A percentile compares a stretch with the other conserved stretches of the same genome.
Conservation (phyloP, 116 monocot genomes). For the Trichopus zeylanicus region DNA sequence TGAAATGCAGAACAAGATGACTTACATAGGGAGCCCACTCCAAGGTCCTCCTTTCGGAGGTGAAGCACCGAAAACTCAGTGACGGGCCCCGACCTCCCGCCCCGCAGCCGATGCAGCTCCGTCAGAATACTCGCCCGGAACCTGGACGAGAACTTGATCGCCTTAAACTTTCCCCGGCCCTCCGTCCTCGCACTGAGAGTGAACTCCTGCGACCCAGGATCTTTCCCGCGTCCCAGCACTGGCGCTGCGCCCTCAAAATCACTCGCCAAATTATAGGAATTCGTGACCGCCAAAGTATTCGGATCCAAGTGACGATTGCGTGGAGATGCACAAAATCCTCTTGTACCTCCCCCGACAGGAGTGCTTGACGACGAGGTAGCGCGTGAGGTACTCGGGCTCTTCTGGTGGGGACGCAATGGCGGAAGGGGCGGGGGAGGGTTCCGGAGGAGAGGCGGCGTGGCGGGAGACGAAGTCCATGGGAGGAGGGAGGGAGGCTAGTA, state of each 20-base stretch:
- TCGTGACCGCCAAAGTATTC: conserved; percentile 66
- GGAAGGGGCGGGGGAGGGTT: conserved; percentile 1
- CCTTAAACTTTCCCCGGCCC: conserved; percentile 75
- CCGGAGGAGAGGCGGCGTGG: conserved; percentile 32
- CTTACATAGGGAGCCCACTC: conserved; percentile 93
- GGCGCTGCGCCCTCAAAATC: conserved; percentile 83
- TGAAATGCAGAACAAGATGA: not conserved
- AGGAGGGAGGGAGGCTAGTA: conserved; percentile 45
- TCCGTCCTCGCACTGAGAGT: conserved; percentile 69
- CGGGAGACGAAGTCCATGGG: conserved; percentile 90
- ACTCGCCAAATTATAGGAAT: conserved; percentile 50
- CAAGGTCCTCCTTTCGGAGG: conserved; percentile 60
- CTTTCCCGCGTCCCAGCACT: conserved; percentile 52
- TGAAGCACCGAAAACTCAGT: conserved; percentile 79
- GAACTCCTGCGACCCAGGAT: conserved; percentile 54
- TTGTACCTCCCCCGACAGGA: conserved; percentile 97
- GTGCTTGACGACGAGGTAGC: conserved; percentile 85
- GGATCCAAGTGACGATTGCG: conserved; percentile 77
- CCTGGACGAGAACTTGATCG: conserved; percentile 71
- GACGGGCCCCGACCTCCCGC: conserved; percentile 29
- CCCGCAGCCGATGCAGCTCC: conserved; percentile 58
- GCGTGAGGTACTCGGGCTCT: conserved; percentile 86
- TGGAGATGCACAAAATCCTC: conserved; percentile 78
- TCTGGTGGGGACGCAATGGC: conserved; percentile 25
- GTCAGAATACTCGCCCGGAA: conserved; percentile 72